Base-by-base conservation (phyloP, 2,329 filamentous ascomycete genomes). In the Ambrosiella cleistominuta region DNA sequence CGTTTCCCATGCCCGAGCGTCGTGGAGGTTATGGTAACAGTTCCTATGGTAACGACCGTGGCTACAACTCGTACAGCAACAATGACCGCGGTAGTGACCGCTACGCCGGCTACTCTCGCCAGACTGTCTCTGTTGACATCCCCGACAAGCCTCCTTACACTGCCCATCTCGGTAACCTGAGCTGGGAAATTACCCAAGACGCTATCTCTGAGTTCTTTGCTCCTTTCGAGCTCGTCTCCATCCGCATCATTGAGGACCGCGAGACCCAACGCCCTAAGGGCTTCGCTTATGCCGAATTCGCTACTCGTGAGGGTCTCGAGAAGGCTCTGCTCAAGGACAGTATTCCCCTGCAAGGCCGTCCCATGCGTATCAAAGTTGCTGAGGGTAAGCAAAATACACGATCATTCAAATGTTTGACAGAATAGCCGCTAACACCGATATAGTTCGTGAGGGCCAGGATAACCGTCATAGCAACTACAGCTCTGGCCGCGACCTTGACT, bases 271-370 rank as follows among this genome's bases (percentile, higher is more conserved):
- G 90, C 67, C 93, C 93, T 63, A 98, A 98, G 76, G 93, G 93
- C 54, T 98, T 98, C 66, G 93, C 91, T 62, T 98, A 98, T 70
- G 91, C 95, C 63, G 93, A 98, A 71, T 98, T 98, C 67, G 82
- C 78, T 64, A 84, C 82, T 56, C 74, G 93, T 50, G 91, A 97
- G 54, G 91, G 91, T 61, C 75, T 98, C 66, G 94, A 95, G 76
- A 85, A 89, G 72, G 93, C 93, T 59, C 79, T 98, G 63, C 81
- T 82, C 60, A 79, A 93, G 62, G 90, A 90, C 66, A 87, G 88
- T 65, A 77, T 81, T 61, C 82, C 81, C 60, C 90, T 97, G 70
- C 85, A 94, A 70, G 89, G 89, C 65, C 85, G 93, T 64, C 86
- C 83, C 68, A 89, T 98, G 69, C 83, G 88, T 69, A 85, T 97